These are phyloP conservation scores for Entophlyctis luteolus DNA, from an alignment of 192 early-diverging fungal genomes.

Conservation along the genomic window DNA sequence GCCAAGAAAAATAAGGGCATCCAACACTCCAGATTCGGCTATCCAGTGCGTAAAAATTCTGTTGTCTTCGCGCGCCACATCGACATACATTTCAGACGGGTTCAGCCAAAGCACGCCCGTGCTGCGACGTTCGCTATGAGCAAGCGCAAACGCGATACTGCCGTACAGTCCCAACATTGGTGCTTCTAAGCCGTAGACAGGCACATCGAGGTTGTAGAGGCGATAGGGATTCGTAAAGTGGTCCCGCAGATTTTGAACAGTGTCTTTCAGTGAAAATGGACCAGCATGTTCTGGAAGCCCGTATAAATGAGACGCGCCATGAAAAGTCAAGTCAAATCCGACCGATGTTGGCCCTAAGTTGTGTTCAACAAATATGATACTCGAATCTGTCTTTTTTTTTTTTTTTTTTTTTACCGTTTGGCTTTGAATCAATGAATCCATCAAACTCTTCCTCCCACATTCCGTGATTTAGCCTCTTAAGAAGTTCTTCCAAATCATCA, in stretches of 20 bases:
- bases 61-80: slow-evolving; percentile 68
- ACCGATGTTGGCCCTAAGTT: slow-evolving; percentile 90
- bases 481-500: slow-evolving; percentile 38
- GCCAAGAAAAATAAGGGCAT: slow-evolving; percentile 82
- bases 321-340: slow-evolving; percentile 89
- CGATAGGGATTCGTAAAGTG: slow-evolving; percentile 91
- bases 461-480: slow-evolving; percentile 47
- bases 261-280: slow-evolving; percentile 77
- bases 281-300: slow-evolving; percentile 94
- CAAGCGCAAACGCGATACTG: slow-evolving; percentile 87
- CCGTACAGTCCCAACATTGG: slow-evolving; percentile 99
- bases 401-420: slow-evolving; percentile 53
- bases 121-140: slow-evolving; percentile 61
- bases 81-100: slow-evolving; percentile 96
- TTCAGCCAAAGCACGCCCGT: slow-evolving; percentile 90
- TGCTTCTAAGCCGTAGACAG: slow-evolving; percentile 91
- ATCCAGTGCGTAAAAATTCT: slow-evolving; percentile 85
- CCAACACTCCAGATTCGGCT: slow-evolving; percentile 84
- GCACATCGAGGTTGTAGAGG: slow-evolving; percentile 95
- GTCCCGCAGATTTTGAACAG: slow-evolving; percentile 64
- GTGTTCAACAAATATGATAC: too few relatives aligned
- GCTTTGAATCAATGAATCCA: slow-evolving; percentile 86
- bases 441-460: slow-evolving; percentile 88
- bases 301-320: slow-evolving; percentile 81
- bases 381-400: too few relatives aligned